These are phyloP conservation scores for Eucalyptus tenuipes DNA, from an alignment of 345 rosid genomes.

Conservation along the genomic window DNA sequence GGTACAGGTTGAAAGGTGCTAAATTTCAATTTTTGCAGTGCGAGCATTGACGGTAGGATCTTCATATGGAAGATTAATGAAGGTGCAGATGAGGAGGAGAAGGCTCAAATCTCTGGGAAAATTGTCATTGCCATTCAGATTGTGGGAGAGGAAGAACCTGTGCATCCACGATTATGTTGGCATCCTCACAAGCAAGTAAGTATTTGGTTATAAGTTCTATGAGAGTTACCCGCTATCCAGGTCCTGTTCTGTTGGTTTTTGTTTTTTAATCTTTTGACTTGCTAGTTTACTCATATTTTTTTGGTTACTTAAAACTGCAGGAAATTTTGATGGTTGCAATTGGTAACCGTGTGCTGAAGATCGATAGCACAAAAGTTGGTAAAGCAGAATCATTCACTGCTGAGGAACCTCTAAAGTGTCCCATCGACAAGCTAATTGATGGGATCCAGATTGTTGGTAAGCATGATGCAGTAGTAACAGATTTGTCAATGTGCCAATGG, in stretches of 20 bases:
- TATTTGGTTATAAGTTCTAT: neutral
- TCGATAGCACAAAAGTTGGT: constrained; percentile 48
- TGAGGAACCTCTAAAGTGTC: constrained; percentile 47
- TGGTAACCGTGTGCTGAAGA: constrained; percentile 46
- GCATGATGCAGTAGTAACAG: constrained; percentile 63
- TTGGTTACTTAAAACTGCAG: constrained; percentile 10
- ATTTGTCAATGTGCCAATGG: constrained; percentile 74
- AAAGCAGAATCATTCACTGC: constrained; percentile 31
- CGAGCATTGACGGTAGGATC: constrained; percentile 49
- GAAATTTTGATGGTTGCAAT: constrained; percentile 60
- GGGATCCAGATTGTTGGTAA: constrained; percentile 65
- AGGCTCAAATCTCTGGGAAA: constrained; percentile 57
- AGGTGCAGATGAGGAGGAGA: constrained; percentile 61
- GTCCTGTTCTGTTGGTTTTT: neutral
- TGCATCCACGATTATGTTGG: constrained; percentile 66
- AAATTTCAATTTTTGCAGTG: constrained; percentile 22
- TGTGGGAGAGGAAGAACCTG: constrained; percentile 23
- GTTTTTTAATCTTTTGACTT: neutral
- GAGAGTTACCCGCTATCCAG: neutral
- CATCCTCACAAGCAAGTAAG: constrained; percentile 79
- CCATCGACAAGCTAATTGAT: constrained; percentile 44
- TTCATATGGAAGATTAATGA: constrained; percentile 60
- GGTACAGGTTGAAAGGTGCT: neutral
- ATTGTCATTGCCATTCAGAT: constrained; percentile 47
- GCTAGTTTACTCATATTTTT: neutral